Base-by-base conservation (phyloP, 768 basidiomycete genomes). In the Boletus insuetus region DNA sequence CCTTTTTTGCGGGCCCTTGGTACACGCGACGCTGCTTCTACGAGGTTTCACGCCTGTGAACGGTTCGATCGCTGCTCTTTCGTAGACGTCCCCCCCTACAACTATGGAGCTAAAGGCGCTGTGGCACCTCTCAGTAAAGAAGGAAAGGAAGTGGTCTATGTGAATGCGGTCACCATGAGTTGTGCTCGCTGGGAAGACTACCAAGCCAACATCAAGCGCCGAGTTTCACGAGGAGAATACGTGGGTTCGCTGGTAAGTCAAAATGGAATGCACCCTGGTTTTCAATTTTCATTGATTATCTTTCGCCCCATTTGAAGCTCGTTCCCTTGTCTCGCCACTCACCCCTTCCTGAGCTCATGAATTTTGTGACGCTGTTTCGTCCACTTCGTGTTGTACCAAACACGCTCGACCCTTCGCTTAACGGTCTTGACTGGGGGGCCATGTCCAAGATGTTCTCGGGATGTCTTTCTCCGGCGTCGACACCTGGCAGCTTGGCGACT, bases 1-100 rank as follows among this genome's bases (percentile, higher is more conserved):
- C 84, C 85, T 0, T 82, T 84, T 63, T 73, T 93, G 41, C 75
- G 76, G 16, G 63, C 73, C 0, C 79, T 91, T 48, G 73, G 85
- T 40, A 88, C 89, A 1, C 73, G 73, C 13, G 86, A 94, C 42
- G 70, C 80, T 4, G 67, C 73, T 4, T 71, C 75, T 1, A 89
- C 92, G 3, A 83, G 94, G 1, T 97, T 98, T 65, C 96, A 99
- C 64, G 94, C 95, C 0, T 98, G 96, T 64, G 95, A 98, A 63
- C 82, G 92, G 1, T 86, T 86, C 55, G 74, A 84, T 61, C 82
- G 89, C 11, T 96, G 94, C 62, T 65, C 77, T 11, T 76, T 80
- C 46, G 87, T 89, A 29, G 75, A 74, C 12, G 79, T 82, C 31
- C 70, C 68, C 49, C 39, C 48, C 12, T 66, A 62, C 29, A 59